Conservation (phyloP, 2,329 filamentous ascomycete species). For the Sphaerostilbella broomeana region DNA sequence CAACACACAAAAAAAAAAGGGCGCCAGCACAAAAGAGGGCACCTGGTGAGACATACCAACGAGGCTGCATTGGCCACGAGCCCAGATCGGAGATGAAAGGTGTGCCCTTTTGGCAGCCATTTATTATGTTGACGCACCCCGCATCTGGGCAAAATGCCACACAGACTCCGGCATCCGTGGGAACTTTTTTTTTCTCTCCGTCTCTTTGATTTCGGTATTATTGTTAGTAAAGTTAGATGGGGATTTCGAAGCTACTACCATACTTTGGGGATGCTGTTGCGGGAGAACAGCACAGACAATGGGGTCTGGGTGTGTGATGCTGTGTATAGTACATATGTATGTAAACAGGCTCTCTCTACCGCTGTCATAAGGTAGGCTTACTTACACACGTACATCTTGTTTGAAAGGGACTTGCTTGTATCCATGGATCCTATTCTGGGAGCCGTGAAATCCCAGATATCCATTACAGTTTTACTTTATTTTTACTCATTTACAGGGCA, state of each 20-base stretch:
- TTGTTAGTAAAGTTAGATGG: neutral
- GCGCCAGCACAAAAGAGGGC: too few species aligned
- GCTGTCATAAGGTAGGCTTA: too few species aligned
- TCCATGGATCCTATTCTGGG: too few species aligned
- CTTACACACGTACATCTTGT: too few species aligned
- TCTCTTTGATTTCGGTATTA: neutral
- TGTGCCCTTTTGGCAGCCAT: neutral
- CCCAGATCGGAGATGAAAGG: neutral
- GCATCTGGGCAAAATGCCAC: conserved; percentile 2
- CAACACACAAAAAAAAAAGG: too few species aligned
- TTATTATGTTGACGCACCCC: conserved; percentile 5
- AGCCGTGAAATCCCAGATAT: too few species aligned
- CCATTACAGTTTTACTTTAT: too few species aligned
- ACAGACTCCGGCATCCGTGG: too few species aligned
- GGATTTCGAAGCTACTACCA: conserved; percentile 1
- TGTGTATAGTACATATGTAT: neutral
- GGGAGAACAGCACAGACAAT: neutral
- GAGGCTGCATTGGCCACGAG: neutral
- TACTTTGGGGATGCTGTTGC: conserved; percentile 1
- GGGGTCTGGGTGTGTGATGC: neutral
- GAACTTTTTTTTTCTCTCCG: conserved; percentile 6
- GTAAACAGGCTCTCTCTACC: too few species aligned
- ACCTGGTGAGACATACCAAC: conserved; percentile 8
- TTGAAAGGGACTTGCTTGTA: too few species aligned
- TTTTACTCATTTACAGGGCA: too few species aligned